Percentiles rank a stretch among this genome's conserved stretches.
Evolutionary conservation across 2,329 filamentous ascomycete genomes (phyloP).

Genomic region (Trichoderma gracile): DNA sequence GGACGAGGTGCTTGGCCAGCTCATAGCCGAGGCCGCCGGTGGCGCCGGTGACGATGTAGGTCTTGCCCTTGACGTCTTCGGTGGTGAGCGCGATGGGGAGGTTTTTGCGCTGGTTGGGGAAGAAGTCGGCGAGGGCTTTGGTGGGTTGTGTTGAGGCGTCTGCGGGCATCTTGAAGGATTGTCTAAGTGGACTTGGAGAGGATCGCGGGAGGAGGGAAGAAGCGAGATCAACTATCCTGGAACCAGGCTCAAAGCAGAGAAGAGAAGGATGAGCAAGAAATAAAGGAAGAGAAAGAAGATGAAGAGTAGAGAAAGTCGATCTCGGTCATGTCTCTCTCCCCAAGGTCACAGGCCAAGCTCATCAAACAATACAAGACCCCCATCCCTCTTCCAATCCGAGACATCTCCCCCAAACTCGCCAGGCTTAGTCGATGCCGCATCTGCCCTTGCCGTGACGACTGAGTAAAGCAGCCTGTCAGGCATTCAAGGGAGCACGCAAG

Average conservation of each 20-base stretch:
- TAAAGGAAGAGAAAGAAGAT: background rate
- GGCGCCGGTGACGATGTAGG: conserved; percentile 45
- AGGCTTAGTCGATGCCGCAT: conserved; percentile 18
- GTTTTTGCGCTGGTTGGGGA: conserved; percentile 1
- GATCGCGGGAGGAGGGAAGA: background rate
- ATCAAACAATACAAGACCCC: background rate
- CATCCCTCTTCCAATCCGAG: background rate
- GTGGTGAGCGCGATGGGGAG: conserved; percentile 7
- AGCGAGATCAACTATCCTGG: background rate
- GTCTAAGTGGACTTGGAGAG: background rate
- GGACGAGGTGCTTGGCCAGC: conserved; percentile 44
- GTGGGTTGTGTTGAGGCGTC: background rate
- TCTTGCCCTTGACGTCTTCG: conserved; percentile 20
- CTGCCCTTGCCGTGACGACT: conserved; percentile 1
- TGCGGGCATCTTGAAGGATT: background rate
- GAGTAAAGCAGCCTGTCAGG: conserved; percentile 19
- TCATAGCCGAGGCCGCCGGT: conserved; percentile 47
- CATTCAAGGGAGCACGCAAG: conserved; percentile 2
- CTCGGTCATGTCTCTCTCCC: background rate
- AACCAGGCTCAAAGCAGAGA: background rate
- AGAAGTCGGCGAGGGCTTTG: conserved; percentile 8
- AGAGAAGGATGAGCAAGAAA: too few species aligned
- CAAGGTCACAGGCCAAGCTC: background rate
- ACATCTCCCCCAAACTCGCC: too few species aligned
- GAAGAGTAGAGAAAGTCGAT: too few species aligned